A percentile compares a stretch with the other conserved stretches of the same genome.
phyloP scores from a whole-genome alignment of 805 yeast species.

The Kazachstania africana region DNA sequence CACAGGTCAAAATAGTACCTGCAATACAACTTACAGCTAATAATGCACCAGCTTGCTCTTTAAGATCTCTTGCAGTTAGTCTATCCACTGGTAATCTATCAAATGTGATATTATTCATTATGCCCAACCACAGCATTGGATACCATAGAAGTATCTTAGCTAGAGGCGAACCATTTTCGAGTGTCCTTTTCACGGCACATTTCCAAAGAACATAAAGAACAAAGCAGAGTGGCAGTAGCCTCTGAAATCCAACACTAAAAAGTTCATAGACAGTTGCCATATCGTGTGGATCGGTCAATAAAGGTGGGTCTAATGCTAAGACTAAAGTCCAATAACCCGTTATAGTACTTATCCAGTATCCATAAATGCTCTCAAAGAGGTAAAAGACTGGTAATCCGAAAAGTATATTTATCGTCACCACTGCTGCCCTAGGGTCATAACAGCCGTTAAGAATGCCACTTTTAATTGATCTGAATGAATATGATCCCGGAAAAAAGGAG shows the following conservation, averaged over 20 bases:
- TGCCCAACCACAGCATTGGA: conserved; percentile 73
- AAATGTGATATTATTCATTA: conserved; percentile 76
- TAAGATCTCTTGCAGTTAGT: conserved; percentile 57
- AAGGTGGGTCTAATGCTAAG: conserved; percentile 72
- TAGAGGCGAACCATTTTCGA: conserved; percentile 33
- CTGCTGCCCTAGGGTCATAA: conserved; percentile 51
- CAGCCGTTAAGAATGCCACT: conserved; percentile 38
- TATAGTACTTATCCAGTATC: conserved; percentile 49
- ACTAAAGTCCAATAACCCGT: conserved; percentile 80
- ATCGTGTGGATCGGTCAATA: conserved; percentile 40
- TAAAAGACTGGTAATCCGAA: conserved; percentile 54
- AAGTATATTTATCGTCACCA: conserved; percentile 46
- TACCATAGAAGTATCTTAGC: conserved; percentile 45
- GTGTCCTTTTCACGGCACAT: conserved; percentile 39
- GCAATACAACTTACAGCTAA: conserved; percentile 46
- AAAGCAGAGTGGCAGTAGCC: conserved; percentile 66
- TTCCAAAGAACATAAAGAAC: conserved; percentile 62
- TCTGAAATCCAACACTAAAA: conserved; percentile 57
- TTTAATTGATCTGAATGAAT: conserved; percentile 38
- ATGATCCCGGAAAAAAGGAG: conserved; percentile 69
- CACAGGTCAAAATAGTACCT: conserved; percentile 38
- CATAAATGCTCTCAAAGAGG: conserved; percentile 33
- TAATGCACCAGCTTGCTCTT: conserved; percentile 66
- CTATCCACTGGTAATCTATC: conserved; percentile 85
- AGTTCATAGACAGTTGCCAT: conserved; percentile 44